Evolutionary conservation across 2,329 filamentous ascomycete genomes (phyloP).

Genomic region (Colletotrichum spaethianum): DNA sequence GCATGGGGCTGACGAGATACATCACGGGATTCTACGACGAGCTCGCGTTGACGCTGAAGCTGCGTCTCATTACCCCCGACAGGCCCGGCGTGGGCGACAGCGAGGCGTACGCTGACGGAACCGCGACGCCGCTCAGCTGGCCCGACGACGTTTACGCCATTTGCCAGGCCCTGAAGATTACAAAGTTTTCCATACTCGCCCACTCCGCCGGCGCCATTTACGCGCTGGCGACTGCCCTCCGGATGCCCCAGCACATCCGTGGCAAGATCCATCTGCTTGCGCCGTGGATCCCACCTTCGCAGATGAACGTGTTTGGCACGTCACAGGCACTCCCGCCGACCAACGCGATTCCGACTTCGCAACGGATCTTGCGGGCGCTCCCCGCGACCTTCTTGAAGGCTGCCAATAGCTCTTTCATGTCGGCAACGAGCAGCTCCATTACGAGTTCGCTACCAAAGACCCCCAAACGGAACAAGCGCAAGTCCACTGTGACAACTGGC

Average conservation of each 20-base stretch:
- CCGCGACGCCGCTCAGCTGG: constrained; percentile 92
- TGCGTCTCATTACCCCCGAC: constrained; percentile 94
- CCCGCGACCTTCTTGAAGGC: constrained; percentile 93
- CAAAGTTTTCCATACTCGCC: constrained; percentile 94
- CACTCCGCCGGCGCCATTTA: constrained; percentile 99
- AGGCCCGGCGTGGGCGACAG: constrained; percentile 95
- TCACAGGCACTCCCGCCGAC: constrained; percentile 83
- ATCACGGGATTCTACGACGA: constrained; percentile 99
- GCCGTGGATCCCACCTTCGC: constrained; percentile 97
- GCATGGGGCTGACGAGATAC: constrained; percentile 96
- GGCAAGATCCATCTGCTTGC: constrained; percentile 95
- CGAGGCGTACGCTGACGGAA: constrained; percentile 84
- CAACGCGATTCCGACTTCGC: constrained; percentile 90
- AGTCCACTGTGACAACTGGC: constrained; percentile 59
- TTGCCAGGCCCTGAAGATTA: constrained; percentile 91
- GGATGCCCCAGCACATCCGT: constrained; percentile 96
- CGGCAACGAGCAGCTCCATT: constrained; percentile 88
- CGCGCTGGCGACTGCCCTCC: constrained; percentile 91
- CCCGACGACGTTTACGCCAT: constrained; percentile 92
- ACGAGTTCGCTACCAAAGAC: constrained; percentile 82
- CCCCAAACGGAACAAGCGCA: constrained; percentile 72
- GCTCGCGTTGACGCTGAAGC: constrained; percentile 86
- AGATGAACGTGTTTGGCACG: constrained; percentile 84
- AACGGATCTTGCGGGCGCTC: constrained; percentile 89
- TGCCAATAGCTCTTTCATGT: constrained; percentile 96